Evolutionary conservation across 805 yeast species (phyloP), one percentile per base, ranked within the genome.

Genomic region (Scheffersomyces lignosus): DNA sequence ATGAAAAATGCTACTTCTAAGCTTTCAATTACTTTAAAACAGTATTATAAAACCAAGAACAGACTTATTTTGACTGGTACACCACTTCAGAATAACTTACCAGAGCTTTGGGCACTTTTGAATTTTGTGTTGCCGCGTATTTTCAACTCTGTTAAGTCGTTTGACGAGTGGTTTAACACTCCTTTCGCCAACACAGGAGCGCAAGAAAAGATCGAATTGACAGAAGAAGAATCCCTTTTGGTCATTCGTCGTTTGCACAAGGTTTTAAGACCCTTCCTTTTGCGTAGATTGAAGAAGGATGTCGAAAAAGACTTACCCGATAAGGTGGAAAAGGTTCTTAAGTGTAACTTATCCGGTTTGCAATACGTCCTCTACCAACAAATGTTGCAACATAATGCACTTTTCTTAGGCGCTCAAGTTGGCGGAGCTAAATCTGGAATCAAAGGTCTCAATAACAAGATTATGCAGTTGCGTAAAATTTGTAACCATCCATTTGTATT

Each of bases 151-250:
- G 93, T 83, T 8, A 83, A 86, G 54, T 81, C 91, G 5, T 86
- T 86, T 54, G 93, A 86, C 54, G 95, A 86, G 55, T 86, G 95
- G 95, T 86, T 86, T 56, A 86, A 86, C 53, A 86, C 95, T 0
- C 95, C 95, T 4, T 86, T 86, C 64, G 91, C 90, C 3, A 85
- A 83, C 46, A 81, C 93, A 13, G 95, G 95, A 40, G 71, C 81
- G 12, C 91, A 83, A 58, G 95, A 86, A 50, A 83, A 83, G 58
- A 72, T 86, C 35, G 93, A 81, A 44, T 70, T 86, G 45, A 81
- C 88, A 0, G 95, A 86, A 75, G 95, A 86, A 81, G 95, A 86
- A 62, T 80, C 87, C 23, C 68, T 86, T 41, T 75, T 86, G 70
- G 80, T 86, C 37, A 86, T 86, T 52, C 71, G 93, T 68, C 81